Base-by-base conservation (phyloP, 2,329 filamentous ascomycete genomes). In the Cercospora nicotianae region DNA sequence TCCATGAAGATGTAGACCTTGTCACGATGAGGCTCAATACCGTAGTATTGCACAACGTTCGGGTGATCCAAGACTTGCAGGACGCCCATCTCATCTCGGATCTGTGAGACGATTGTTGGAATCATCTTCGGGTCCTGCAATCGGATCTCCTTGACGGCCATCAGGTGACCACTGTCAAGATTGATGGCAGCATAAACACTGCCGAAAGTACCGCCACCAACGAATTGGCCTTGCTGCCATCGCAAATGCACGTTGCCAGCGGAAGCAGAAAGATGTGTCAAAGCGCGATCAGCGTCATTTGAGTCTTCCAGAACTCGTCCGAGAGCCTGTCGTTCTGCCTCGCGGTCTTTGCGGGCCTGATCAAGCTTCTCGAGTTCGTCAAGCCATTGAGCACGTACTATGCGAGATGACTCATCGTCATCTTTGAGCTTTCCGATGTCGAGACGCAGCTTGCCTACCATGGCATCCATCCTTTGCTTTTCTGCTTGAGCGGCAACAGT, bases 1-100 rank as follows among this genome's bases (percentile, higher is more conserved):
- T 99, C 95, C 95, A 99, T 99, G 79, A 99, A 99, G 73, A 99
- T 97, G 80, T 98, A 99, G n/a, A 99, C 95, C 77, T 97, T 95
- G 84, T 99, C 95, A 70, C 95, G 89, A 80, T 99, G 95, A 2
- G 97, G 95, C 80, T 99, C 95, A 76, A 99, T 98, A 67, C 95
- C 95, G 77, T 95, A 95, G 81, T 99, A 99, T 9, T 93, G 94
- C 23, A 99, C 96, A 69, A 99, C 92, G 77, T 99, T 99, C 23
- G 95, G 95, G 77, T 99, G 95, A 76, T 99, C 94, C 57, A 99
- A 86, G 1, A 97, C 91, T 80, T 98, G 94, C 60, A 99, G 83
- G 5, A 99, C 94, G 62, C 91, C 91, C 94, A 99, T 98, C 79
- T 99, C 95, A 76, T 99, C 95, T 70, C 91, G 89, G 78, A 99